Evolutionary conservation across 306 rosid species (phyloP).

Genomic region (Ammopiptanthus mongolicus): DNA sequence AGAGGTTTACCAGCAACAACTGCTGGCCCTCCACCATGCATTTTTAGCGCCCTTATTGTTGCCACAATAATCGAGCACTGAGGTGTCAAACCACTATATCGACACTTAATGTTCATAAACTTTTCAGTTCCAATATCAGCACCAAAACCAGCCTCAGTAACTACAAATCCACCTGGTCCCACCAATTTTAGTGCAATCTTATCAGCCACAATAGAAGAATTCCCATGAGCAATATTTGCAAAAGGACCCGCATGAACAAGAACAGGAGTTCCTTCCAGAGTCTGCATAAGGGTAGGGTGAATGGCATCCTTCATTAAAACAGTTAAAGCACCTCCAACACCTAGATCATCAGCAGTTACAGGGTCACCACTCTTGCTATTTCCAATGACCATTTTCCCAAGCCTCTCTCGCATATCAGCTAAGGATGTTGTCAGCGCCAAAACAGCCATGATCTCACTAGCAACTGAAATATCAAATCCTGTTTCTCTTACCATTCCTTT

Average conservation of each 20-base stretch:
- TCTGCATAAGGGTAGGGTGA: constrained; percentile 97
- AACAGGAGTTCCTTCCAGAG: constrained; percentile 97
- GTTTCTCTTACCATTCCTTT: constrained; percentile 99
- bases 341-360: constrained; percentile 89
- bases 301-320: constrained; percentile 98
- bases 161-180: constrained; percentile 94
- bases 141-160: constrained; percentile 99
- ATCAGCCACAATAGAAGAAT: constrained; percentile 96
- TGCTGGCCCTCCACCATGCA: constrained; percentile 97
- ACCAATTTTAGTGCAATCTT: constrained; percentile 94
- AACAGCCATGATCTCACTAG: constrained; percentile 99
- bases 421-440: constrained; percentile 89
- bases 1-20: constrained; percentile 95
- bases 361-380: constrained; percentile 94
- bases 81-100: constrained; percentile 88
- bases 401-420: constrained; percentile 94
- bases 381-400: constrained; percentile 95
- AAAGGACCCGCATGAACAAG: constrained; percentile 99
- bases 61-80: constrained; percentile 94
- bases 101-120: constrained; percentile 94
- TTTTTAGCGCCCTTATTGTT: constrained; percentile 86
- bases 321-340: constrained; percentile 93
- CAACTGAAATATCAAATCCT: constrained; percentile 90
- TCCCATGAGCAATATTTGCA: constrained; percentile 96
- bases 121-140: constrained; percentile 96